phyloP scores from a whole-genome alignment of 371 early-diverging fungal species.

The Mucor indicus region DNA sequence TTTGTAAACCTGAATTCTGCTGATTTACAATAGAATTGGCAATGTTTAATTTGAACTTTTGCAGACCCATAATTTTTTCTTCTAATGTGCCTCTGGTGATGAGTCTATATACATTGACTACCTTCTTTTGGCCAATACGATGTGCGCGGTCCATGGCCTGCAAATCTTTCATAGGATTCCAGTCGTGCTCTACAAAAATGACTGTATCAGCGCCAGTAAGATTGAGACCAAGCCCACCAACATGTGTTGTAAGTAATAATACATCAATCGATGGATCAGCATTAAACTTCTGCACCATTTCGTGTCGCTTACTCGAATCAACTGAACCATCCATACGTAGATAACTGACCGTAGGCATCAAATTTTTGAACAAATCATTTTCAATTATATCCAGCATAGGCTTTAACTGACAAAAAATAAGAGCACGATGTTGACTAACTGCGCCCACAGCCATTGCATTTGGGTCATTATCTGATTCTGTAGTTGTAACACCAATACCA shows the following conservation, averaged over 20 bases:
- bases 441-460: constrained; percentile 55
- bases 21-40: constrained; percentile 98
- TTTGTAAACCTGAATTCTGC: constrained; percentile 90
- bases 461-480: constrained; percentile 46
- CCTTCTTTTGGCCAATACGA: constrained; percentile 96
- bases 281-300: constrained; percentile 94
- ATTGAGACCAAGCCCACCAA: constrained; percentile 99
- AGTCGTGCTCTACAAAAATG: constrained; percentile 99
- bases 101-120: constrained; percentile 94
- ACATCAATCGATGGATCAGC: constrained; percentile 95
- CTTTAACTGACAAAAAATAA: constrained; percentile 97
- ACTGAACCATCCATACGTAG: constrained; percentile 97
- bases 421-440: constrained; percentile 88
- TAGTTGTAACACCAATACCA: constrained; percentile 78
- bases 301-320: constrained; percentile 81
- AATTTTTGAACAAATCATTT: constrained; percentile 76
- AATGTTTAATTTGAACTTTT: constrained; percentile 99
- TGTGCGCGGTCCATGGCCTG: constrained; percentile 99
- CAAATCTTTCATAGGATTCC: constrained; percentile 98
- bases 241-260: constrained; percentile 94
- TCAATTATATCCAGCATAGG: constrained; percentile 97
- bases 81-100: constrained; percentile 91
- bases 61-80: constrained; percentile 97
- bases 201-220: constrained; percentile 99
- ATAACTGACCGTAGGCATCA: constrained; percentile 89